Conservation (phyloP, 1,284 basidiomycete species). For the Cryptococcus jaspeensis region DNA sequence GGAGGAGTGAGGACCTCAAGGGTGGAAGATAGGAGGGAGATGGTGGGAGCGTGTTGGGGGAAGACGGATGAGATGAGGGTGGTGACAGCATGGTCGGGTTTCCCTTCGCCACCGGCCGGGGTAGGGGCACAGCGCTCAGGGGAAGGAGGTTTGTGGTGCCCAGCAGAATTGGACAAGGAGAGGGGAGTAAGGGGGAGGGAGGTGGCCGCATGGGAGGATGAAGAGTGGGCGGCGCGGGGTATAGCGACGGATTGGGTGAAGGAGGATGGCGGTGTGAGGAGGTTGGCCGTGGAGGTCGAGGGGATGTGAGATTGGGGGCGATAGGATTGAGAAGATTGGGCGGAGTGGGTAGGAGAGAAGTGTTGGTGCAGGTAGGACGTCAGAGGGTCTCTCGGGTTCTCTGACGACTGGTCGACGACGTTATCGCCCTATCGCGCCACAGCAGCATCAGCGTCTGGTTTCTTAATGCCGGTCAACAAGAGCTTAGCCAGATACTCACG, state of each 20-base stretch:
- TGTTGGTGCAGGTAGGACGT: slow-evolving; percentile 41
- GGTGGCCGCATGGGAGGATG: slow-evolving; percentile 2
- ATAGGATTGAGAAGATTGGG: slow-evolving; percentile 8
- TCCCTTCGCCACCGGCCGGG: background rate
- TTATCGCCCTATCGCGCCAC: slow-evolving; percentile 1
- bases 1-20: slow-evolving; percentile 49
- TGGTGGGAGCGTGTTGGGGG: slow-evolving; percentile 34
- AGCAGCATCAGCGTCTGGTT: background rate
- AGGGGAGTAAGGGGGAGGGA: slow-evolving; percentile 23
- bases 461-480: background rate
- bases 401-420: slow-evolving; percentile 42
- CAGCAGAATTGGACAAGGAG: slow-evolving; percentile 13
- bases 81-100: slow-evolving; percentile 21
- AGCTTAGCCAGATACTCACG: slow-evolving; percentile 29
- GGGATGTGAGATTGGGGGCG: slow-evolving; percentile 6
- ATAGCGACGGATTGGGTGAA: slow-evolving; percentile 17
- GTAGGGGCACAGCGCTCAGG: slow-evolving; percentile 1
- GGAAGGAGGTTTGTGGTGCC: background rate
- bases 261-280: slow-evolving; percentile 30
- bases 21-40: slow-evolving; percentile 30
- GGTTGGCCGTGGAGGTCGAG: slow-evolving; percentile 6
- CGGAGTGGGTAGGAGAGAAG: slow-evolving; percentile 25
- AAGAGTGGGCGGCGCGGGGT: slow-evolving; percentile 3
- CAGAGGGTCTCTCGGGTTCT: slow-evolving; percentile 45
- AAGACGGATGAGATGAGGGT: slow-evolving; percentile 44